These are phyloP conservation scores for Suillus weaverae DNA, from an alignment of 768 basidiomycete genomes.

Conservation along the genomic window DNA sequence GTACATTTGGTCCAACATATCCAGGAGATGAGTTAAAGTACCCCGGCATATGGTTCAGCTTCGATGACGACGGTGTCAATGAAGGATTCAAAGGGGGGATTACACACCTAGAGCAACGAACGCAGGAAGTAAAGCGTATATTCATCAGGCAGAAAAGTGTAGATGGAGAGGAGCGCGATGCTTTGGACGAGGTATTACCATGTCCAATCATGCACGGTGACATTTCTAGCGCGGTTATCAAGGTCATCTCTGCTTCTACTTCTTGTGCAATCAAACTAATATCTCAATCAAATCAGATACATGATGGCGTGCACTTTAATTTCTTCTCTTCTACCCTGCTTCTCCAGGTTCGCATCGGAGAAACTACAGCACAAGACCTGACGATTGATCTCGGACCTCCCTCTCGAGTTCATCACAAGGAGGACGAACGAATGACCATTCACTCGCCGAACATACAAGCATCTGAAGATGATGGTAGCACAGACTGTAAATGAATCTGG, in stretches of 20 bases:
- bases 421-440: conserved; percentile 86
- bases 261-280: neutral
- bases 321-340: conserved; percentile 56
- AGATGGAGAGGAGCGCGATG: conserved; percentile 57
- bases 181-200: conserved; percentile 70
- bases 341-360: conserved; percentile 63
- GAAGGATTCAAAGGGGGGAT: conserved; percentile 52
- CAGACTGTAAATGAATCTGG: conserved; percentile 44
- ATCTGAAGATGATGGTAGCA: conserved; percentile 48
- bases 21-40: conserved; percentile 75
- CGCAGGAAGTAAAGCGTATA: conserved; percentile 75
- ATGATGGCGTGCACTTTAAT: conserved; percentile 68
- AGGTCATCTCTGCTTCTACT: conserved; percentile 40
- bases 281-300: conserved; percentile 45
- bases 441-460: conserved; percentile 52
- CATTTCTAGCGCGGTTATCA: conserved; percentile 62
- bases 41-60: conserved; percentile 83
- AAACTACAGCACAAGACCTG: conserved; percentile 83
- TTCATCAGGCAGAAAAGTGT: conserved; percentile 68
- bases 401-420: conserved; percentile 77
- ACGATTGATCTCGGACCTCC: conserved; percentile 79
- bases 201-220: conserved; percentile 73
- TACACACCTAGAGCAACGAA: conserved; percentile 56
- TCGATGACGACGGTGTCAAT: conserved; percentile 68
- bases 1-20: conserved; percentile 83